phyloP scores from a whole-genome alignment of 345 rosid species.

The Eucalyptus viminalis region DNA sequence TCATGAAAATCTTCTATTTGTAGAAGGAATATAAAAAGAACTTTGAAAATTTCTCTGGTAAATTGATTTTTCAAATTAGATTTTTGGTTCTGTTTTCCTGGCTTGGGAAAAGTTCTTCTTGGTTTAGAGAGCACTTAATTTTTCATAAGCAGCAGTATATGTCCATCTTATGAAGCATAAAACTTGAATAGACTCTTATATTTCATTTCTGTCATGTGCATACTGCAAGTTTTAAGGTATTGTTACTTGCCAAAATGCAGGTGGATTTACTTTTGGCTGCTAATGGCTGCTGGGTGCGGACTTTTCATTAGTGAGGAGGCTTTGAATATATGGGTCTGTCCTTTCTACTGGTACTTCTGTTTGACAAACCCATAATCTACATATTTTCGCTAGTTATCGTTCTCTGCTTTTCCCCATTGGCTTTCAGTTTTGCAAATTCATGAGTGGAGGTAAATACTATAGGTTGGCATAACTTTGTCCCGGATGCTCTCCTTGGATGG shows the following conservation, averaged over 20 bases:
- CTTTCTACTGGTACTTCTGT: constrained; percentile 49
- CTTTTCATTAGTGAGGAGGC: constrained; percentile 89
- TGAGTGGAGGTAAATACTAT: not conserved
- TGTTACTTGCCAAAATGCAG: constrained; percentile 16
- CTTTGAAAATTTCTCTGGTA: not conserved
- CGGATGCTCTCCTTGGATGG: constrained; percentile 70
- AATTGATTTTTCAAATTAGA: not conserved
- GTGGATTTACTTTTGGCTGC: constrained; percentile 93
- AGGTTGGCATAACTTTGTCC: constrained; percentile 79
- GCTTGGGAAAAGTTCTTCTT: not conserved
- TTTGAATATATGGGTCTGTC: constrained; percentile 93
- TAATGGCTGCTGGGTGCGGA: constrained; percentile 90
- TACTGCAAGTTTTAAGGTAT: not conserved
- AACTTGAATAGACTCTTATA: not conserved
- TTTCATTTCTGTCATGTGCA: not conserved
- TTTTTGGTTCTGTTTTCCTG: not conserved
- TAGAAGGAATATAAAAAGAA: not conserved
- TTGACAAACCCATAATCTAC: constrained; percentile 10
- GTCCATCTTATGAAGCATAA: not conserved
- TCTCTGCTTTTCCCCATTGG: not conserved
- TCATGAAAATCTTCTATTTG: not conserved
- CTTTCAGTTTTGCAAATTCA: not conserved
- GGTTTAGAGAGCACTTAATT: not conserved
- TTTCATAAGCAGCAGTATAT: not conserved
- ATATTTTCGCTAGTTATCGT: not conserved